Conservation (phyloP, 768 basidiomycete species). For the Amanita molliuscula region DNA sequence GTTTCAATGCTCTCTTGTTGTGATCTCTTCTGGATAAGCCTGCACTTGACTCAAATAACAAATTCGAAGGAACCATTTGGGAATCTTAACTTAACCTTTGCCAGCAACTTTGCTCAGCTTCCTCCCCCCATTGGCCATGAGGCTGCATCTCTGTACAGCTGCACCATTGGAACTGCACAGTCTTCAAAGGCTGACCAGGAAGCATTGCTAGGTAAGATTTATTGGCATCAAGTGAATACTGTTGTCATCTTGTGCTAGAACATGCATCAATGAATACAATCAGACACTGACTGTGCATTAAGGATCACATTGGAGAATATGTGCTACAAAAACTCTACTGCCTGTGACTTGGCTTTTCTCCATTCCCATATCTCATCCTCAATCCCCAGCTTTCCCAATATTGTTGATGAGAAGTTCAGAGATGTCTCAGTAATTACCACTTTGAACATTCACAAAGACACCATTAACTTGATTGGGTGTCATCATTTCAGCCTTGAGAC, state of each 20-base stretch:
- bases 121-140: slow-evolving; percentile 17
- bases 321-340: slow-evolving; percentile 21
- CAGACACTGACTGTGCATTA: slow-evolving; percentile 15
- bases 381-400: background rate
- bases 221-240: slow-evolving; percentile 24
- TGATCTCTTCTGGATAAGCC: slow-evolving; percentile 19
- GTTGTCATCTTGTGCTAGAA: slow-evolving; percentile 25
- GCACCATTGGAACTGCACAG: background rate
- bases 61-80: slow-evolving; percentile 21
- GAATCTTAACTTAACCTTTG: slow-evolving; percentile 29
- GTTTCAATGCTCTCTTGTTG: slow-evolving; percentile 29
- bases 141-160: slow-evolving; percentile 8
- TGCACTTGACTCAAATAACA: slow-evolving; percentile 22
- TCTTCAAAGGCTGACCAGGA: slow-evolving; percentile 9
- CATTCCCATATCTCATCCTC: slow-evolving; percentile 11
- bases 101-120: slow-evolving; percentile 33
- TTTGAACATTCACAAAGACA: slow-evolving; percentile 21
- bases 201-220: slow-evolving; percentile 14
- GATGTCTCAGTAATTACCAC: slow-evolving; percentile 25
- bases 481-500: slow-evolving; percentile 19
- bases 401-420: slow-evolving; percentile 10
- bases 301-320: slow-evolving; percentile 20
- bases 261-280: slow-evolving; percentile 19
- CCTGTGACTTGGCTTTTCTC: slow-evolving; percentile 16
- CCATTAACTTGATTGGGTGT: slow-evolving; percentile 18